These are phyloP conservation scores for Suillus variegatus DNA, from an alignment of 768 basidiomycete species.

Conservation along the genomic window DNA sequence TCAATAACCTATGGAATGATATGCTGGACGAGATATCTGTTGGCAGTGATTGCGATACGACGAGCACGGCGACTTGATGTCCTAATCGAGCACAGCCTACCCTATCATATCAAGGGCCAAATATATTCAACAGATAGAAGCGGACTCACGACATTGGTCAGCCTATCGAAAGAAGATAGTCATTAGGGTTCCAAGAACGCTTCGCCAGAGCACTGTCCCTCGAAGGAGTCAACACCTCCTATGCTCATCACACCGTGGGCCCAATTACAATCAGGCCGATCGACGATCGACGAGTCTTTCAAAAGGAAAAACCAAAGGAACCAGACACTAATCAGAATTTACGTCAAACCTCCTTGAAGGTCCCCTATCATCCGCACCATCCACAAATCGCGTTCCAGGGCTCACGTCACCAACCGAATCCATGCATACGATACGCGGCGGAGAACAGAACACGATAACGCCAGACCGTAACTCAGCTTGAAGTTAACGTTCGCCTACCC, in stretches of 20 bases:
- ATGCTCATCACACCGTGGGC: not conserved
- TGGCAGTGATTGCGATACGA: not conserved
- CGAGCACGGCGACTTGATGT: not conserved
- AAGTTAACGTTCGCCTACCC: not conserved
- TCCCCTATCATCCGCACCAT: not conserved
- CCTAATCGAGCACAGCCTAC: not conserved
- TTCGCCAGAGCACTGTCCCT: not conserved
- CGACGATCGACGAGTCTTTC: not conserved
- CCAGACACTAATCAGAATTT: not conserved
- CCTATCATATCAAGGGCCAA: not conserved
- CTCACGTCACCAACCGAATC: not conserved
- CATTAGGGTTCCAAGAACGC: not conserved
- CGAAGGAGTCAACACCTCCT: not conserved
- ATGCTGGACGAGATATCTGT: not conserved
- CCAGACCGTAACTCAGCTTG: too few species aligned
- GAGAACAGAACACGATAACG: not conserved
- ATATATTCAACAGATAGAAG: constrained; percentile 1
- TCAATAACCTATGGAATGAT: not conserved
- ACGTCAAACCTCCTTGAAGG: not conserved
- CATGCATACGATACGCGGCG: constrained; percentile 1
- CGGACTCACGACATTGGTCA: not conserved
- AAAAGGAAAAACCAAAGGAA: not conserved
- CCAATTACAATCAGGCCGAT: not conserved
- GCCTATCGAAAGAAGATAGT: not conserved
- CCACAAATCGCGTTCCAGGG: constrained; percentile 4